Base-by-base conservation (phyloP, 371 early-diverging fungal genomes). In the Mortierella polycephala region DNA sequence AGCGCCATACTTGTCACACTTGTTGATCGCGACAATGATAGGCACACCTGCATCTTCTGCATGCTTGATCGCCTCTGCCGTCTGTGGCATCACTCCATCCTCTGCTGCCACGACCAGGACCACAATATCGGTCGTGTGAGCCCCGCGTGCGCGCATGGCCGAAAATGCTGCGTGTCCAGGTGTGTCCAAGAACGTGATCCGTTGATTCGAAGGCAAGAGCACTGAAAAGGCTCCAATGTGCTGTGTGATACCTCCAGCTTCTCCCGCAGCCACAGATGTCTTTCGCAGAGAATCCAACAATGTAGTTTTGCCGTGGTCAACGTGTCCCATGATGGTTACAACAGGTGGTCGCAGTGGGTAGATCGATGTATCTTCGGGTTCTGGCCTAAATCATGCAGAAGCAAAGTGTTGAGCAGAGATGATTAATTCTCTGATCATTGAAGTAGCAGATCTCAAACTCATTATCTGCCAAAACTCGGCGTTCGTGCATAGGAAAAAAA, bases 261-360 rank as follows among this genome's bases (percentile, higher is more conserved):
- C 99, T n/a, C 91, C 89, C 14, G 94, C 93, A 18, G 96, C 97
- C 10, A 97, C 94, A 0, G 96, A 92, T 1, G 96, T 93, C 74
- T 95, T 94, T 47, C 98, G 91, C 44, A 98, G 85, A 0, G 95
- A 85, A 80, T 99, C 99, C 67, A 99, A 84, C 21, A 99, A 84
- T 0, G 99, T 98, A 21, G 99, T 98, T 90, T 99, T 99, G 60
- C 99, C 99, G 89, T 99, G 99, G 79, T 99, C 99, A 63, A 99
- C 99, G 86, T 99, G 99, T 14, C 99, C 99, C 95, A 99, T 94
- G 69, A 99, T 96, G 8, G 98, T 96, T 21, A 98, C 96, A 18
- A 98, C 92, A 8, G 98, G 98, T 2, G 97, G 95, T 47, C 98
- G 88, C 9, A 81, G 66, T 20, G 93, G 93, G 64, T 91, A 89